Evolutionary conservation across 106 monocot species (phyloP).

Genomic region (Platanthera zijinensis): DNA sequence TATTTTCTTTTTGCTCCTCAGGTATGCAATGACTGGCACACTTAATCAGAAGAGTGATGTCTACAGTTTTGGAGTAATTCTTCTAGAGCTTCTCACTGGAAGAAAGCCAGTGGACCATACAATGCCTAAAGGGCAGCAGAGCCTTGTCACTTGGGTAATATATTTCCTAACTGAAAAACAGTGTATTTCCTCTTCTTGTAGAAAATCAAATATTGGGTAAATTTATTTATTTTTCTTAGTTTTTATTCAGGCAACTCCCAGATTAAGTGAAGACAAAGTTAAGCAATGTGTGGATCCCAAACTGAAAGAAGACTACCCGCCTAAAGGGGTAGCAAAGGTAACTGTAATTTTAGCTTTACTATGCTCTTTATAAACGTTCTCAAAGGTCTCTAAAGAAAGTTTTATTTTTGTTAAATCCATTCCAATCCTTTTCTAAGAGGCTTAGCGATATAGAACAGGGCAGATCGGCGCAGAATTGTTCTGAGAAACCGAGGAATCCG

Average conservation of each 20-base stretch:
- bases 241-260: conserved; percentile 43
- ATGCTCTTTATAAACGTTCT: neutral
- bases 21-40: conserved; percentile 5
- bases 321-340: conserved; percentile 63
- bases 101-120: conserved; percentile 18
- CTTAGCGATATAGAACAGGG: no score
- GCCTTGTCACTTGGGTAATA: conserved; percentile 26
- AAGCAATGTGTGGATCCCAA: conserved; percentile 59
- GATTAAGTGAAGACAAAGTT: conserved; percentile 61
- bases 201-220: neutral
- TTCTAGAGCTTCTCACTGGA: conserved; percentile 12
- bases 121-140: conserved; percentile 20
- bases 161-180: neutral
- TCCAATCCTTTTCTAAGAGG: no score
- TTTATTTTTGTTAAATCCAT: neutral
- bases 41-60: conserved; percentile 28
- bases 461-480: no score
- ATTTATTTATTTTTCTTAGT: neutral
- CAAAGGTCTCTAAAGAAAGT: neutral
- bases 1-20: neutral
- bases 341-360: neutral
- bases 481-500: no score
- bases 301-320: conserved; percentile 42
- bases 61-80: conserved; percentile 16
- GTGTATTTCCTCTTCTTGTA: neutral